Evolutionary conservation across 139 green algal species (phyloP).

Genomic region (Raphidocelis subcapitata): DNA sequence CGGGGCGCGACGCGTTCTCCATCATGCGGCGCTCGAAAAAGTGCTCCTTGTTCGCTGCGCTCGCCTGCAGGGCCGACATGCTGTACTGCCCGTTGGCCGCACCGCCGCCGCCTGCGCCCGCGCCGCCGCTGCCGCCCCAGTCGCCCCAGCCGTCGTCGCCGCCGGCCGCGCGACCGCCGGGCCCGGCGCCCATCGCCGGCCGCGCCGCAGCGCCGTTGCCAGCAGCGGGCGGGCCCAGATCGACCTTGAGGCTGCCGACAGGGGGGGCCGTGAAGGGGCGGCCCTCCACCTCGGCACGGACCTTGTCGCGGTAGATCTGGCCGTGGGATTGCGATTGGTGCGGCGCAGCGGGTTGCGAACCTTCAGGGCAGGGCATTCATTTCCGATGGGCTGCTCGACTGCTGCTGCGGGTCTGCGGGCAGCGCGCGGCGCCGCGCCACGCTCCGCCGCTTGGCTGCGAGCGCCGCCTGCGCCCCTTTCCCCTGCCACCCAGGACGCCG

Average conservation of each 20-base stretch:
- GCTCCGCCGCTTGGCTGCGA: too few species aligned
- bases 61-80: constrained; percentile 67
- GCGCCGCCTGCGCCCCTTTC: too few species aligned
- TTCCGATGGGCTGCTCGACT: not conserved
- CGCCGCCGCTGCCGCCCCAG: constrained; percentile 55
- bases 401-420: not conserved
- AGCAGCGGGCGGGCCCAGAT: not conserved
- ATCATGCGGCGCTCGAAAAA: constrained; percentile 87
- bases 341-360: too few species aligned
- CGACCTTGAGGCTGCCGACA: constrained; percentile 31
- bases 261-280: constrained; percentile 71
- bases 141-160: constrained; percentile 69
- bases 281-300: constrained; percentile 82
- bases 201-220: not conserved
- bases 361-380: not conserved
- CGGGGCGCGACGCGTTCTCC: constrained; percentile 83
- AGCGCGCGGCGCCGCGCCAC: too few species aligned
- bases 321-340: too few species aligned
- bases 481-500: too few species aligned
- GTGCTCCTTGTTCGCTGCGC: constrained; percentile 80
- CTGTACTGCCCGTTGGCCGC: constrained; percentile 65
- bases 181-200: not conserved
- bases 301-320: constrained; percentile 87
- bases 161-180: constrained; percentile 2
- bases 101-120: constrained; percentile 11